These are phyloP conservation scores for Cucumis hystrix DNA, from an alignment of 306 rosid genomes.

Conservation along the genomic window DNA sequence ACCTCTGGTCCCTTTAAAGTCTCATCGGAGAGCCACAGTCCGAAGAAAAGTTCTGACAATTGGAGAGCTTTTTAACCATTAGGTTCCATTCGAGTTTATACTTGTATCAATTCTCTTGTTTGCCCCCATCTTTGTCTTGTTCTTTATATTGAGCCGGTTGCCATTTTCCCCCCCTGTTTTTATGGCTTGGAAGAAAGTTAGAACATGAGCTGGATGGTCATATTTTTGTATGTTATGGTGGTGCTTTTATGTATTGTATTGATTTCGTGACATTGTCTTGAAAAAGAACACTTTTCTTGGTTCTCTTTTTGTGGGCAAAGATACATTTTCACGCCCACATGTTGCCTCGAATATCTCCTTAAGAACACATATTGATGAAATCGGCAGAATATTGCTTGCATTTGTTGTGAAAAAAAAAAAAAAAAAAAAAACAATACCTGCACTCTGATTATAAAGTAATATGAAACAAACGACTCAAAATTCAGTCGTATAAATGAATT, in stretches of 20 bases:
- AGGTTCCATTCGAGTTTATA: not conserved
- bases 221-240: conserved; percentile 21
- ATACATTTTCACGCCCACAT: not conserved
- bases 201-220: conserved; percentile 16
- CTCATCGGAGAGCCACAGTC: conserved; percentile 48
- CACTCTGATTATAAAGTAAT: not conserved
- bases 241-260: conserved; percentile 20
- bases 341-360: not conserved
- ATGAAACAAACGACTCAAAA: not conserved
- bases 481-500: not conserved
- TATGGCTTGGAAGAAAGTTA: conserved; percentile 33
- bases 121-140: conserved; percentile 31
- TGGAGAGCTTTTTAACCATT: conserved; percentile 75
- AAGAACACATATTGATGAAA: not conserved
- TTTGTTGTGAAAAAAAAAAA: not conserved
- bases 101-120: conserved; percentile 6
- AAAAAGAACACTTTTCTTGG: not conserved
- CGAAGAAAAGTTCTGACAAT: conserved; percentile 56
- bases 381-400: not conserved
- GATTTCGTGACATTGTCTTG: conserved; percentile 1
- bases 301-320: not conserved
- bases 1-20: conserved; percentile 83
- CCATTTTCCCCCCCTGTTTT: conserved; percentile 41
- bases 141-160: conserved; percentile 20
- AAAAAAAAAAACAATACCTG: not conserved